Base-by-base conservation (phyloP, 495 filamentous ascomycete species). In the Xylaria grammica region DNA sequence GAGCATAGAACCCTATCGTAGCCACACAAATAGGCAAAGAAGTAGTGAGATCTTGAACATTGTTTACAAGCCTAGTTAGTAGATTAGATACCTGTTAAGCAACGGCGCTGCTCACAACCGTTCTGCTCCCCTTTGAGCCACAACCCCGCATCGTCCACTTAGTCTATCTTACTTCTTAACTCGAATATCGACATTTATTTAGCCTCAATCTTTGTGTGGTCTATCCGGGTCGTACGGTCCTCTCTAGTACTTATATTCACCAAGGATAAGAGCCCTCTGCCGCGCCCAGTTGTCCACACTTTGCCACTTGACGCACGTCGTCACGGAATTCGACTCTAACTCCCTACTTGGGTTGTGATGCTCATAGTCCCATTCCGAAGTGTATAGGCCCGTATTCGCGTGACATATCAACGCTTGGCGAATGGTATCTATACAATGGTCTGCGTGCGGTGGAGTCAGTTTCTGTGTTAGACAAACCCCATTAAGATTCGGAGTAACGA, bases 371-470 rank as follows among this genome's bases (percentile, higher is more conserved):
- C 72, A 74, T 17, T 68, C 29, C 1, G 54, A 54, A 2, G 61
- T 67, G 60, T 74, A 67, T 9, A 74, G 22, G 6, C 65, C 67
- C 13, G 69, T 66, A 42, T 77, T 73, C 26, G 70, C 70, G 22
- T 75, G 68, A 65, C 76, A 79, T 72, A 77, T 79, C 15, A 76
- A 46, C 2, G 67, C 59, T 56, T 75, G 72, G 26, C 75, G 75
- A 38, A 79, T 63, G 5, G 64, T 63, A 24, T 77, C 74, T 65
- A 79, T 66, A 63, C 76, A 79, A 60, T 79, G 76, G 17, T 72
- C 76, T 78, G 46, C 8, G 24, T 78, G 46, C 8, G 24, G 17
- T 2, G 19, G 8, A 29, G 20, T 63, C 19, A 60, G 63, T 38
- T 50, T 1, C 29, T 48, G 54, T 3, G 34, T 11, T 36, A 5